Conservation (phyloP, 768 basidiomycete genomes). For the Plicaturopsis crispa region DNA sequence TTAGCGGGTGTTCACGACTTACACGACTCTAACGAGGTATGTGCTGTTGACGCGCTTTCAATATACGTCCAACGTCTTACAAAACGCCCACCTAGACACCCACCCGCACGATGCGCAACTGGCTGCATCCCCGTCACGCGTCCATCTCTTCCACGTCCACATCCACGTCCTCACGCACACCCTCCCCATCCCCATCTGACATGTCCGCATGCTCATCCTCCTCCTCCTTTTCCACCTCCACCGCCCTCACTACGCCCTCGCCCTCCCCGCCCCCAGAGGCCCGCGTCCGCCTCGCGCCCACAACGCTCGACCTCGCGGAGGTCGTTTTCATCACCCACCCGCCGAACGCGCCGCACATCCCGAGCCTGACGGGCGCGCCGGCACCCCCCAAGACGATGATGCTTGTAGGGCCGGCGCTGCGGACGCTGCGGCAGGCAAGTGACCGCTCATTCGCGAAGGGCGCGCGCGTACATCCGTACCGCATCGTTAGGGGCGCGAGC, state of each 20-base stretch:
- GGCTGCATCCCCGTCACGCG: too few species aligned
- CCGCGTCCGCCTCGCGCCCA: conserved; percentile 37
- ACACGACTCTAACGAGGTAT: too few species aligned
- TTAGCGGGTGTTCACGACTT: too few species aligned
- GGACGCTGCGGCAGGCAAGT: conserved; percentile 33
- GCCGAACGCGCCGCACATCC: conserved; percentile 14
- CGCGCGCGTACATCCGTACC: conserved; percentile 50
- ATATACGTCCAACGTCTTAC: too few species aligned
- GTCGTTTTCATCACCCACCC: conserved; percentile 41
- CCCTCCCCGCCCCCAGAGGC: conserved; percentile 16
- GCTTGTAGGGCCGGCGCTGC: conserved; percentile 41
- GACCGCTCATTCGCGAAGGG: conserved; percentile 34
- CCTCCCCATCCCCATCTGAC: too few species aligned
- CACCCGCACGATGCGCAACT: too few species aligned
- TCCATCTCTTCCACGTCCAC: too few species aligned
- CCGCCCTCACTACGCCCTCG: conserved; percentile 14
- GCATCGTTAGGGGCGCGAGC: conserved; percentile 24
- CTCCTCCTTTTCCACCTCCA: conserved; percentile 24
- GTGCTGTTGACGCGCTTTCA: too few species aligned
- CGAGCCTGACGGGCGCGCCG: conserved; percentile 9
- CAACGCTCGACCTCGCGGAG: conserved; percentile 44
- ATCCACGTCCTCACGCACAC: too few species aligned
- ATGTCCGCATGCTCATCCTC: conserved; percentile 24
- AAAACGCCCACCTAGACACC: too few species aligned
- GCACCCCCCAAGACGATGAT: conserved; percentile 26